These are phyloP conservation scores for Thelonectria rubi DNA, from an alignment of 2,329 filamentous ascomycete genomes.

Conservation along the genomic window DNA sequence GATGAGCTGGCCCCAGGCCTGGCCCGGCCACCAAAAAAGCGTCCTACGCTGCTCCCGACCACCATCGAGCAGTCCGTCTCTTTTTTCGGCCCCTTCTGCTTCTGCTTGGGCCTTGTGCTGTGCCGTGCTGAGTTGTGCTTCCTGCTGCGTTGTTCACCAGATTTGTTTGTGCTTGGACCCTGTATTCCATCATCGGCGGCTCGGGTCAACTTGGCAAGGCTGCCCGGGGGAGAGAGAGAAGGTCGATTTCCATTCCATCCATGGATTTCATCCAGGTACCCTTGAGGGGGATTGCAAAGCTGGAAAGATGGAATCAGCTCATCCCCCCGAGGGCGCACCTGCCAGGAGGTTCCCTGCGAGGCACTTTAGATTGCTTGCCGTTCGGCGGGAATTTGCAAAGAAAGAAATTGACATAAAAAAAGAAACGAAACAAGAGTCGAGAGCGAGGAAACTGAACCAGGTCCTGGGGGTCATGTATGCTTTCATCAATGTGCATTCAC, in stretches of 20 bases:
- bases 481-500: background rate
- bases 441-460: conserved; percentile 5
- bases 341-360: conserved; percentile 17
- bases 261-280: too few relatives aligned
- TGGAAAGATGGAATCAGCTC: background rate
- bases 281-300: too few relatives aligned
- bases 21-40: background rate
- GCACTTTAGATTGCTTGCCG: conserved; percentile 16
- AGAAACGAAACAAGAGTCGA: background rate
- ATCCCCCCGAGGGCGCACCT: conserved; percentile 3
- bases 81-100: background rate
- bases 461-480: conserved; percentile 20
- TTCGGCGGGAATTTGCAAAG: conserved; percentile 3
- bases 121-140: conserved; percentile 17
- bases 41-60: conserved; percentile 3
- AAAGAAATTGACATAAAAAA: background rate
- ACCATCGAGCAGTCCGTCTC: background rate
- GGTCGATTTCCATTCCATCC: too few relatives aligned
- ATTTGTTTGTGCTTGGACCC: too few relatives aligned
- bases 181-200: too few relatives aligned
- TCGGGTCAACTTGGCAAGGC: background rate
- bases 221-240: background rate
- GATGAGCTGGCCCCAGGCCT: conserved; percentile 19
- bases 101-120: conserved; percentile 19
- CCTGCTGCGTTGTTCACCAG: background rate